phyloP scores from a whole-genome alignment of 2,329 filamentous ascomycete species.

The Neonectria hederae region DNA sequence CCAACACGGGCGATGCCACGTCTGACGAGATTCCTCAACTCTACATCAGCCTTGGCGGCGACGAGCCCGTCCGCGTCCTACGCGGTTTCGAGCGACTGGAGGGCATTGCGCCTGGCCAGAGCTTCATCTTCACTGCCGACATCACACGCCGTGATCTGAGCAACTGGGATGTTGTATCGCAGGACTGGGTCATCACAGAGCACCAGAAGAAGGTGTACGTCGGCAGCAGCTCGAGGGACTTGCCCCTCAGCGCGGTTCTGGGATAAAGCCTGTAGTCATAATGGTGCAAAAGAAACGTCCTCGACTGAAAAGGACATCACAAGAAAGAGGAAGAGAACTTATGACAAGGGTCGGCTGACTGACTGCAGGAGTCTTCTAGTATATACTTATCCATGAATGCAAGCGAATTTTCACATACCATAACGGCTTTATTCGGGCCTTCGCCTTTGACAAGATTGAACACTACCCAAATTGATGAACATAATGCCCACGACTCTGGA shows the following conservation, averaged over 20 bases:
- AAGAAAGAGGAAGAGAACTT: neutral
- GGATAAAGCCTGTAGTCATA: neutral
- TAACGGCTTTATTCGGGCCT: neutral
- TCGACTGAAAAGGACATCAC: neutral
- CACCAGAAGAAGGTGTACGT: slow-evolving; percentile 64
- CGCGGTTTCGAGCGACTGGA: slow-evolving; percentile 82
- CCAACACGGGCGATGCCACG: slow-evolving; percentile 71
- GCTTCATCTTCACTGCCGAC: slow-evolving; percentile 70
- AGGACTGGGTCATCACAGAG: slow-evolving; percentile 81
- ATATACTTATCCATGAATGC: slow-evolving; percentile 18
- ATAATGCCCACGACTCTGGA: neutral
- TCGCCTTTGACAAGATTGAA: neutral
- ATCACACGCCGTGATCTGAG: slow-evolving; percentile 84
- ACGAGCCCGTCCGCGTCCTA: slow-evolving; percentile 73
- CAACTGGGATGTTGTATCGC: slow-evolving; percentile 82
- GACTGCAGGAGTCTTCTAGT: slow-evolving; percentile 1
- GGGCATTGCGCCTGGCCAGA: slow-evolving; percentile 74
- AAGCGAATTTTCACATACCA: neutral
- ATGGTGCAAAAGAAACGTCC: neutral
- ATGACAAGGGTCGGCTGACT: neutral
- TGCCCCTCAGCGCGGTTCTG: slow-evolving; percentile 52
- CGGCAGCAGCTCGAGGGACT: slow-evolving; percentile 64
- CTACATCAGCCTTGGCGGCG: slow-evolving; percentile 83
- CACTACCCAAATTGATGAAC: neutral
- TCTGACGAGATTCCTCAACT: slow-evolving; percentile 81